Percentiles rank a stretch among this genome's conserved stretches.
Conservation (phyloP, 2,329 filamentous ascomycete genomes). For the Pseudophaeomoniella oleicola region DNA sequence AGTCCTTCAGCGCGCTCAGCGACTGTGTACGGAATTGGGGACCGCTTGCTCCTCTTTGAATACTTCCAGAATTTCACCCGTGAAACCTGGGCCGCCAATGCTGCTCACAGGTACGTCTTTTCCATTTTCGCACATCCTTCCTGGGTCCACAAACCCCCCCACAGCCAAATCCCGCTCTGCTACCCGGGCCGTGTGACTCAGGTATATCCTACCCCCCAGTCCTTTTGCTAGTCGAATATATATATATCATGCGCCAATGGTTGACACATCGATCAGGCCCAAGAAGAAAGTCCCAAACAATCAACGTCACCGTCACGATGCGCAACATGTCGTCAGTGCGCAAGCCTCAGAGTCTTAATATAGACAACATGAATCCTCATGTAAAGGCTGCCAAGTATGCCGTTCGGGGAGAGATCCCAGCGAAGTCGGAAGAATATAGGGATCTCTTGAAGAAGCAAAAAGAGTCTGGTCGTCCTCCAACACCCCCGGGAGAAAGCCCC, state of each 20-base stretch:
- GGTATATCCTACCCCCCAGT: too few relatives aligned
- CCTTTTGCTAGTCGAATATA: too few relatives aligned
- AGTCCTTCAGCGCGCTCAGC: constrained; percentile 8
- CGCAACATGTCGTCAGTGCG: constrained; percentile 32
- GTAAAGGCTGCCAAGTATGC: constrained; percentile 85
- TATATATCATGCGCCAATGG: too few relatives aligned
- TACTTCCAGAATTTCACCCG: too few relatives aligned
- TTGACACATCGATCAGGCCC: too few relatives aligned
- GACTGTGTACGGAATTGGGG: constrained; percentile 9
- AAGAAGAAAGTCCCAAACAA: too few relatives aligned
- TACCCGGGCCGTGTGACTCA: too few relatives aligned
- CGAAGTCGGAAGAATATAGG: constrained; percentile 84
- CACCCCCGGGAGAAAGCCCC: constrained; percentile 32
- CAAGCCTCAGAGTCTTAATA: constrained; percentile 42
- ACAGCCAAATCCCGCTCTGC: too few relatives aligned
- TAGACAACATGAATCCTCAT: constrained; percentile 85
- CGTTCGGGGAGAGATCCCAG: constrained; percentile 86
- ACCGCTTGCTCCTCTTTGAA: constrained; percentile 6
- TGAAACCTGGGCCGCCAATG: too few relatives aligned
- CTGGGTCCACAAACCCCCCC: too few relatives aligned
- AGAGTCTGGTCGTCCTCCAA: constrained; percentile 16
- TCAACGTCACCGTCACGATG: constrained; percentile 8
- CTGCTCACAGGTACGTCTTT: too few relatives aligned
- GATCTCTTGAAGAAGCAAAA: constrained; percentile 45
- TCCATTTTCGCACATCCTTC: too few relatives aligned